Conservation (phyloP, 176 grass and related monocot genomes). For the Typha latifolia region DNA sequence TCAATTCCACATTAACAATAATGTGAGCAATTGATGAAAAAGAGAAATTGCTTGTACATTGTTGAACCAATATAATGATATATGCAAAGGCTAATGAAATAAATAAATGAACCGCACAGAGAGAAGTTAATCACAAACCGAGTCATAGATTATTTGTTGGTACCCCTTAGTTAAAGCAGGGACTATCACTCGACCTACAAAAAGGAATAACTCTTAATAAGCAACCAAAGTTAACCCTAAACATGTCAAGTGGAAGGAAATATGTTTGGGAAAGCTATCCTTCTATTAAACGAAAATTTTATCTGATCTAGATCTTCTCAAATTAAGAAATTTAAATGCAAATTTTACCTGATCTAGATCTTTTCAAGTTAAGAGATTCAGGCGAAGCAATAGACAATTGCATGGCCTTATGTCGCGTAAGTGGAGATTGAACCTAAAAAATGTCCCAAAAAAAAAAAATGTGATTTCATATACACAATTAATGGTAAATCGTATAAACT, state of each 20-base stretch:
- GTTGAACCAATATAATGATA: too few relatives aligned
- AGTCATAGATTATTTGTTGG: conserved; percentile 20
- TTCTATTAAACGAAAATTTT: background rate
- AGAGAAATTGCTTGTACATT: too few relatives aligned
- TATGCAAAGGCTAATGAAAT: too few relatives aligned
- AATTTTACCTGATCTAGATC: conserved; percentile 23
- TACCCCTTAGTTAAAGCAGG: conserved; percentile 9
- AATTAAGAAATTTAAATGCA: background rate
- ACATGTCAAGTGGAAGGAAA: background rate
- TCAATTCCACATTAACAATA: too few relatives aligned
- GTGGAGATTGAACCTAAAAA: conserved; percentile 12
- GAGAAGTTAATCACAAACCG: conserved; percentile 10
- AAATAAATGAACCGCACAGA: background rate
- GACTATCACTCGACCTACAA: conserved; percentile 18
- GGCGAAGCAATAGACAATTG: background rate
- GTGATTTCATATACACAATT: background rate
- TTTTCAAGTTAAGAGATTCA: conserved; percentile 20
- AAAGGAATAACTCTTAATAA: background rate
- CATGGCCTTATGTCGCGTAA: conserved; percentile 1
- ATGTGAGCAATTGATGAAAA: too few relatives aligned
- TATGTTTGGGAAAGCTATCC: background rate
- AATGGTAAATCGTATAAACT: too few relatives aligned
- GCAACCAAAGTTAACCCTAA: background rate
- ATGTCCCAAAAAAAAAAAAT: background rate
- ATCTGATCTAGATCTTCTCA: background rate